phyloP scores from a whole-genome alignment of 257 asterid species.

The Solanum neorickii region DNA sequence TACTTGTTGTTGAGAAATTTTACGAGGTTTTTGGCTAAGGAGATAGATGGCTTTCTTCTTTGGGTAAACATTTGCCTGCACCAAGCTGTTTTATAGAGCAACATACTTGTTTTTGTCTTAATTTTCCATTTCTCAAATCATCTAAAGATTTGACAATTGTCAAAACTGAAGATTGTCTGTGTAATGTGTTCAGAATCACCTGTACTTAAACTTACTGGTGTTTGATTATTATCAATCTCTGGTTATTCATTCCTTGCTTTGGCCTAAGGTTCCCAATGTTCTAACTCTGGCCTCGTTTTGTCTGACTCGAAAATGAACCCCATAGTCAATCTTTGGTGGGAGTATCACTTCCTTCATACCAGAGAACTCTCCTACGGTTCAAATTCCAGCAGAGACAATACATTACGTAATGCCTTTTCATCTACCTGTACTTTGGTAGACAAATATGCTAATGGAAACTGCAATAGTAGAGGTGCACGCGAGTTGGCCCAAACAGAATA shows the following conservation, averaged over 20 bases:
- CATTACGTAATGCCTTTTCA: neutral
- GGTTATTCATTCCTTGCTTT: neutral
- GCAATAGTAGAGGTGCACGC: neutral
- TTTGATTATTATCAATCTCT: neutral
- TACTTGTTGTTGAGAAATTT: slow-evolving; percentile 84
- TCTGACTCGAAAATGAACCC: neutral
- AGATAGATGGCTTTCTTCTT: neutral
- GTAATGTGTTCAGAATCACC: neutral
- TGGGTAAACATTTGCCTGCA: neutral
- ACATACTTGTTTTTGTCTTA: neutral
- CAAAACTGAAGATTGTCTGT: neutral
- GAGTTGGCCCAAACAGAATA: neutral
- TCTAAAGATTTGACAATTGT: neutral
- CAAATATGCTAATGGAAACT: neutral
- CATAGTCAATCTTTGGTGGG: neutral
- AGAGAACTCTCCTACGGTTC: neutral
- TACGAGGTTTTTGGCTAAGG: slow-evolving; percentile 62
- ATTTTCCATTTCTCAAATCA: neutral
- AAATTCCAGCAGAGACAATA: neutral
- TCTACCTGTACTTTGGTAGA: neutral
- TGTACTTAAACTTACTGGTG: neutral
- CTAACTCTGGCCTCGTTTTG: neutral
- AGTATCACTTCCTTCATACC: neutral
- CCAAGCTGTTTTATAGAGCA: neutral
- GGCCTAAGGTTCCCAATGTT: neutral